A percentile compares a stretch with the other conserved stretches of the same genome.
Evolutionary conservation across 345 rosid genomes (phyloP).

Genomic region (Limnanthes douglasii): DNA sequence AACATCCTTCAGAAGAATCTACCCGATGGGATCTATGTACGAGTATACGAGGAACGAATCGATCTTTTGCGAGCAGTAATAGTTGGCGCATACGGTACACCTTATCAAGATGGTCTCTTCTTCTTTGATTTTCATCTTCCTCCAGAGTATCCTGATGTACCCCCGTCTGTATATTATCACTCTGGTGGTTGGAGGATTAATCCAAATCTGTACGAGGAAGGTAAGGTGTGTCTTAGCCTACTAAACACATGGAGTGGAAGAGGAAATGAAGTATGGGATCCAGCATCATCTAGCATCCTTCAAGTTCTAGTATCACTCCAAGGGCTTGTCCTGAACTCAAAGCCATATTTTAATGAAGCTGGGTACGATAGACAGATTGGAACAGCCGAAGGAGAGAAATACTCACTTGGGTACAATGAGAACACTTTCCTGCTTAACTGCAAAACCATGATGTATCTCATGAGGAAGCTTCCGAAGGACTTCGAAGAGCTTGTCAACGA

Average conservation of each 20-base stretch:
- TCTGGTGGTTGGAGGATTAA: conserved; percentile 98
- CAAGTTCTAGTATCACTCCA: conserved; percentile 97
- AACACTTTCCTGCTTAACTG: conserved; percentile 84
- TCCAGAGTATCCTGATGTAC: conserved; percentile 72
- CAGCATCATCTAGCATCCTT: conserved; percentile 87
- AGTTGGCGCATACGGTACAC: conserved; percentile 92
- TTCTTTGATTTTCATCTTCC: conserved; percentile 95
- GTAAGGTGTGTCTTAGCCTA: conserved; percentile 98
- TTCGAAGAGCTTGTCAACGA: conserved; percentile 63
- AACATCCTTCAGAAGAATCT: conserved; percentile 90
- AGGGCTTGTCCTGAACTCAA: conserved; percentile 90
- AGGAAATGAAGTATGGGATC: conserved; percentile 97
- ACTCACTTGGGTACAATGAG: conserved; percentile 81
- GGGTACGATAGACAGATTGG: conserved; percentile 92
- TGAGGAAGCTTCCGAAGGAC: conserved; percentile 88
- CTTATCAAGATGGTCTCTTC: conserved; percentile 98
- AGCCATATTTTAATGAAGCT: conserved; percentile 97
- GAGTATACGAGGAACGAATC: conserved; percentile 89
- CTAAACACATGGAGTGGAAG: conserved; percentile 94
- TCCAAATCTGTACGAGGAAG: conserved; percentile 91
- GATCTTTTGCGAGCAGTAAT: conserved; percentile 90
- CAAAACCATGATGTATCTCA: conserved; percentile 89
- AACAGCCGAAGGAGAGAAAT: conserved; percentile 96
- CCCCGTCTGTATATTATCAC: conserved; percentile 94
- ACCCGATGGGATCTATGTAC: conserved; percentile 88